Conservation (phyloP, 2,329 filamentous ascomycete genomes). For the Dothideomycetidae sp. region DNA sequence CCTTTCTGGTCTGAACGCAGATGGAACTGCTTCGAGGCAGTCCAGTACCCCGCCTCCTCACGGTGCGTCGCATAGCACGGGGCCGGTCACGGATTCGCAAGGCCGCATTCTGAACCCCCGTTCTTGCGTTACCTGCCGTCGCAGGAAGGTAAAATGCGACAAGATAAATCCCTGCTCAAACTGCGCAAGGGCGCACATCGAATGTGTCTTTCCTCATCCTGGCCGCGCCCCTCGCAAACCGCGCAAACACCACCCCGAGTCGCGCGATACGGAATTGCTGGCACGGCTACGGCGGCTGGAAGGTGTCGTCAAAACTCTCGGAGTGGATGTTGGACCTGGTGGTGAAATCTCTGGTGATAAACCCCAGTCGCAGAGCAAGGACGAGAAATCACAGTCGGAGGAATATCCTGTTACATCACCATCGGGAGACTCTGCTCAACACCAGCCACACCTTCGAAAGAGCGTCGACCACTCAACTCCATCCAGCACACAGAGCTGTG, state of each 20-base stretch:
- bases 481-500: background rate
- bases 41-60: slow-evolving; percentile 6
- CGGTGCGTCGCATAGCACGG: background rate
- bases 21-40: background rate
- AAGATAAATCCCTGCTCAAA: slow-evolving; percentile 65
- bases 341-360: slow-evolving; percentile 17
- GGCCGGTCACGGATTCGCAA: slow-evolving; percentile 17
- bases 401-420: slow-evolving; percentile 5
- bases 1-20: background rate
- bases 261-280: slow-evolving; percentile 46
- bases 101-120: slow-evolving; percentile 24
- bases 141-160: slow-evolving; percentile 61
- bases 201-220: slow-evolving; percentile 61
- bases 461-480: slow-evolving; percentile 5
- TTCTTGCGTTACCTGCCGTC: slow-evolving; percentile 39
- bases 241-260: slow-evolving; percentile 48
- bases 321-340: slow-evolving; percentile 24
- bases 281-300: slow-evolving; percentile 59
- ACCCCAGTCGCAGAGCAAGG: slow-evolving; percentile 1
- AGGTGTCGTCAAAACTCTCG: slow-evolving; percentile 53
- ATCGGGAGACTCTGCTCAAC: too few species aligned
- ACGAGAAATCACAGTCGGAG: background rate
- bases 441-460: background rate
- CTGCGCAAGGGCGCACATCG: slow-evolving; percentile 54
- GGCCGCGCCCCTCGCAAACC: slow-evolving; percentile 56